phyloP scores from a whole-genome alignment of 192 early-diverging fungal genomes.

The Geranomyces variabilis region DNA sequence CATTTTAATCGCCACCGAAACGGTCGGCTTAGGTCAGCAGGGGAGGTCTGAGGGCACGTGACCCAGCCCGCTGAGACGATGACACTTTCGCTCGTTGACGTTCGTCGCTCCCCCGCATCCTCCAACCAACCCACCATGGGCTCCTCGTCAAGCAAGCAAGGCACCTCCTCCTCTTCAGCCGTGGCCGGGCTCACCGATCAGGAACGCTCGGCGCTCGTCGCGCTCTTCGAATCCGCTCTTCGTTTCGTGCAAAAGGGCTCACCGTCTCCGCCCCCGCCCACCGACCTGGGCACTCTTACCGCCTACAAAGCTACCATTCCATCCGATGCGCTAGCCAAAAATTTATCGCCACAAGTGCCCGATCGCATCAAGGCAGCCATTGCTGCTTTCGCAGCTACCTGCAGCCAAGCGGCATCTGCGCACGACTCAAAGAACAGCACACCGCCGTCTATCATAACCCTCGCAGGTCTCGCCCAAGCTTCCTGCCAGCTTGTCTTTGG shows the following conservation, averaged over 20 bases:
- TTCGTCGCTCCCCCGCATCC: not conserved
- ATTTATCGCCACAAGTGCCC: not conserved
- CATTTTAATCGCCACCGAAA: no score
- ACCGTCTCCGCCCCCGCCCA: no score
- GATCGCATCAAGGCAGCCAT: not conserved
- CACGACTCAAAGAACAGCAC: not conserved
- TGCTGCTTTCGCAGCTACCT: not conserved
- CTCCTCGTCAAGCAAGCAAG: not conserved
- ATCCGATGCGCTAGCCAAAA: not conserved
- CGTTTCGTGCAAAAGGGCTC: not conserved
- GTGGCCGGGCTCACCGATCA: not conserved
- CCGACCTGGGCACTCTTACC: not conserved
- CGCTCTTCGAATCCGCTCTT: not conserved
- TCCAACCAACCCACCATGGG: not conserved
- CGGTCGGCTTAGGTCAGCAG: no score
- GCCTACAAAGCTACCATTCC: not conserved
- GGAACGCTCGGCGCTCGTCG: not conserved
- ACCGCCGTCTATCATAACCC: not conserved
- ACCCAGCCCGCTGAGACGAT: no score
- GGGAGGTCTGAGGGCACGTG: no score
- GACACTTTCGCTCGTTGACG: no score
- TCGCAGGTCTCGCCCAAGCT: slow-evolving; percentile 4
- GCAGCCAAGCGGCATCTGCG: not conserved
- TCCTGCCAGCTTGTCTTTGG: not conserved
- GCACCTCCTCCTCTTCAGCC: not conserved